A percentile compares a stretch with the other conserved stretches of the same genome.
phyloP scores from a whole-genome alignment of 1,139 yeast species.

The Candida pseudocylindracea region DNA sequence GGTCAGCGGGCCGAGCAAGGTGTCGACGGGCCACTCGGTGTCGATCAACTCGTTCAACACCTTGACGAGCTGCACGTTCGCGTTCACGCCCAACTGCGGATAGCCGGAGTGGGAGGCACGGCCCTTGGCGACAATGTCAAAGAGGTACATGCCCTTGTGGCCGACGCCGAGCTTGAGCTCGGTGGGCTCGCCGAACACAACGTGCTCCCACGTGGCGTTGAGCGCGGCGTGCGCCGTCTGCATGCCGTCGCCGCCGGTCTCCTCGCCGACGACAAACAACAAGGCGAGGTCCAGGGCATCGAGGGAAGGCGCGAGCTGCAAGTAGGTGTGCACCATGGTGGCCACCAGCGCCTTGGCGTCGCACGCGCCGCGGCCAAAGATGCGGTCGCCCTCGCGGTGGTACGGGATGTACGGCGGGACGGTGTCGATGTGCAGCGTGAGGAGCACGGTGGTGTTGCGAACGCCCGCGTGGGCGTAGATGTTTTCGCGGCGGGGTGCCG shows the following conservation, averaged over 20 bases:
- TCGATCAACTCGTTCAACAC: conserved; percentile 13
- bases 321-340: conserved; percentile 29
- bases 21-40: conserved; percentile 24
- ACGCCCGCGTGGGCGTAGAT: conserved; percentile 26
- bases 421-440: conserved; percentile 32
- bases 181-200: conserved; percentile 58
- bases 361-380: conserved; percentile 43
- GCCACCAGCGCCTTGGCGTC: conserved; percentile 58
- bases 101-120: conserved; percentile 49
- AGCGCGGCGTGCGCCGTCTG: conserved; percentile 13
- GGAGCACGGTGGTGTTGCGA: not conserved
- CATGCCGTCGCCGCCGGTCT: conserved; percentile 43
- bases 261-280: conserved; percentile 51
- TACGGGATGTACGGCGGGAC: conserved; percentile 48
- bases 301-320: conserved; percentile 11
- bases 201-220: conserved; percentile 32
- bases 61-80: conserved; percentile 32
- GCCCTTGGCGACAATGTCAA: conserved; percentile 25
- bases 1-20: conserved; percentile 36
- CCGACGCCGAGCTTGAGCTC: conserved; percentile 48
- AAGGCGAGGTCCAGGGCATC: conserved; percentile 21
- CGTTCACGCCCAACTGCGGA: conserved; percentile 46
- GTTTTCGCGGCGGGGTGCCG: conserved; percentile 16
- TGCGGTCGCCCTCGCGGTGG: conserved; percentile 19
- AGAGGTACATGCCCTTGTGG: conserved; percentile 32